Conservation (phyloP, 768 basidiomycete species). For the Neoboletus magnificus region DNA sequence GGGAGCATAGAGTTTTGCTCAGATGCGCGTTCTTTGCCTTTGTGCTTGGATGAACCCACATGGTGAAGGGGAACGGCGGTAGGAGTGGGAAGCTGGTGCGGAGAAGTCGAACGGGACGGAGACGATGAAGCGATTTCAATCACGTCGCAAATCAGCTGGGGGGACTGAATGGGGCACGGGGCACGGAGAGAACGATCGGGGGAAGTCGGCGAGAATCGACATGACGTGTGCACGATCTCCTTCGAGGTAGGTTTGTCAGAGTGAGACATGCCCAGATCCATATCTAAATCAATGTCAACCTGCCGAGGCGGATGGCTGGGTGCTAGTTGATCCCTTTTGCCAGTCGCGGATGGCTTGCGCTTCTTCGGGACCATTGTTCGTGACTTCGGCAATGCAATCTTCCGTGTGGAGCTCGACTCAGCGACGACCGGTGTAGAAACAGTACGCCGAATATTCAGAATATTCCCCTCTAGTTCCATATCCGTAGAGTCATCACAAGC, state of each 20-base stretch:
- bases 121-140: conserved; percentile 34
- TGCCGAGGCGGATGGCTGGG: conserved; percentile 43
- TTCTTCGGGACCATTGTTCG: conserved; percentile 38
- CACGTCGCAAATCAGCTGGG: conserved; percentile 21
- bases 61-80: not conserved
- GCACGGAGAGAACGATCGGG: conserved; percentile 2
- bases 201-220: conserved; percentile 14
- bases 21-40: conserved; percentile 10
- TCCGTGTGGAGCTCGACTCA: conserved; percentile 32
- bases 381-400: conserved; percentile 43
- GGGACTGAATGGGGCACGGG: conserved; percentile 11
- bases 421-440: conserved; percentile 42
- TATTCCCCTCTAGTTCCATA: conserved; percentile 58
- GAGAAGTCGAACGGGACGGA: conserved; percentile 18
- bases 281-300: conserved; percentile 50
- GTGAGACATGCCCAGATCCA: conserved; percentile 42
- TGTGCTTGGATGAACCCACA: not conserved
- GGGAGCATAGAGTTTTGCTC: not conserved
- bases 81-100: conserved; percentile 2
- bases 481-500: conserved; percentile 69
- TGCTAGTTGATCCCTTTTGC: conserved; percentile 28
- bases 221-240: conserved; percentile 1
- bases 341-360: conserved; percentile 13
- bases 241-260: conserved; percentile 3
- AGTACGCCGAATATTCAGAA: conserved; percentile 48